Evolutionary conservation across 305 asterid genomes (phyloP), one percentile per base, ranked within the genome.

Genomic region (Plantago coronopus): DNA sequence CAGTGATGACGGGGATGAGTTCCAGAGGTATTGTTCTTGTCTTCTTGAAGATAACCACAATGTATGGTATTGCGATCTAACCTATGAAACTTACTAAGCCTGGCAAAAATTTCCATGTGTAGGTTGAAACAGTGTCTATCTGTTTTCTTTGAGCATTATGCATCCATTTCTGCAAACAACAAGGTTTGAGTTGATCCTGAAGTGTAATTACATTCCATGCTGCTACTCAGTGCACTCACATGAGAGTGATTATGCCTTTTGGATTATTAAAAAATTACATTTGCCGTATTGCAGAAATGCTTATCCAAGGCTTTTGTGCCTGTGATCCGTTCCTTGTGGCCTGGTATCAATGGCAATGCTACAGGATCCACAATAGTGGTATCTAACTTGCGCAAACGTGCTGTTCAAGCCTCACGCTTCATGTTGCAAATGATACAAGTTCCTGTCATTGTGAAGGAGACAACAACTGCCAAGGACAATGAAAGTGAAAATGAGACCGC

Each of bases 381-480:
- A 65, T 88, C 99, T 62, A 81, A 74, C 71, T 78, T 87, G 94
- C 94, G 96, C 54, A 93, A 81, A 71, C 95, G 81, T 64, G 95
- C 97, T 62, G 82, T 78, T 66, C 96, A 83, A 78, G 97, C 97
- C 60, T 89, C 99, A 49, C 95, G 80, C 8, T 93, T 87, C 71
- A 83, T 93, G 96, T 68, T 93, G 84, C 97, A 93, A 82, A 89
- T 93, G 97, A 82, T 93, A 85, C 90, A 85, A 81, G 81, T 74
- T 81, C 94, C 97, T 11, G 45, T 89, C 20, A 75, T 85, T 60
- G 68, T 59, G 18, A 80, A 85, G 48, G 93, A 74, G 42, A 64
- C 72, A 45, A 62, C 66, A 21, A 61, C 74, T 19, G 40, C 47
- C 55, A 75, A 69, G 23, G 78, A 69, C 68, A 73, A 64, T 70